Evolutionary conservation across 805 yeast species (phyloP), one percentile per base, ranked within the genome.

Genomic region (Tetrapisispora fleetii): DNA sequence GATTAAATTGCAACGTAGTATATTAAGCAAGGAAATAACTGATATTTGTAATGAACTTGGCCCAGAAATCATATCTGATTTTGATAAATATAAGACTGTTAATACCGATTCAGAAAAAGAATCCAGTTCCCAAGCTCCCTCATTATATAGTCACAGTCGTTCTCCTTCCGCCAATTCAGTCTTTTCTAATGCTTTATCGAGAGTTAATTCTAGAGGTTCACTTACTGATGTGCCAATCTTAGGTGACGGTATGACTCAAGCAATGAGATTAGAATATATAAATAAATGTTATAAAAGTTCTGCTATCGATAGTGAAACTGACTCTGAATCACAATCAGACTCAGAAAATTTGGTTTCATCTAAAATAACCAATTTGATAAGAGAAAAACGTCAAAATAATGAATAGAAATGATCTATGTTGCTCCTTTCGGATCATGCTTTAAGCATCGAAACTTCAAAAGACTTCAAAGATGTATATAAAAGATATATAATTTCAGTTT

Each of bases 41-140:
- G 83, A 79, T 43, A 69, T 83, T 22, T 87, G 93, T 46, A 88
- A 91, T 62, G 79, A 78, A 41, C 75, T 83, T 50, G 99, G 98
- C 0, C 95, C 96, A 4, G 76, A 78, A 55, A 72, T 91, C 40
- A 91, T 81, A 72, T 95, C 96, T 8, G 95, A 91, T 65, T 86
- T 90, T 65, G 82, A 83, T 17, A 63, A 62, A 32, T 55, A 59
- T 42, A 48, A 51, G 13, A 49, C 47, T 4, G 38, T 28, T 1
- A 45, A 43, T 27, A 33, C 49, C 38, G 40, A 46, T 18, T 40
- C 45, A n/a, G 37, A 39, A 16, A 17, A 46, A 10, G 45, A 46
- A 30, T 43, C 47, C 13, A 27, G 42, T n/a, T 44, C 45, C 3
- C 41, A 45, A 3, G 50, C 63, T 48, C 53, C 62, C 0, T 30